Conservation (phyloP, 352 stramenopile species). For the Phytophthora constricta region DNA sequence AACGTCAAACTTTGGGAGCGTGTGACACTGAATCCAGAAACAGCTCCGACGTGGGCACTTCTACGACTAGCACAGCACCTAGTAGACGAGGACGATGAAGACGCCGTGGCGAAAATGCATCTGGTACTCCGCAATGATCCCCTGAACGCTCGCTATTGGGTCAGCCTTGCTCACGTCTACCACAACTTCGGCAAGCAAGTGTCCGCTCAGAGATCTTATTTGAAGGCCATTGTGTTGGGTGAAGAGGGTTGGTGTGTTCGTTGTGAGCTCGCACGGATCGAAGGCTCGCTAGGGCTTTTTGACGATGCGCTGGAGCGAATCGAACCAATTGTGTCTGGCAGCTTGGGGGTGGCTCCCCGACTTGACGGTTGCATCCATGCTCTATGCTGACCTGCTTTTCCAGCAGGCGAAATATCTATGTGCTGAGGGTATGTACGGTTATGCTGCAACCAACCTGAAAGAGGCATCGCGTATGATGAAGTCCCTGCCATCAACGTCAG, state of each 20-base stretch:
- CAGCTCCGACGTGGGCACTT: slow-evolving; percentile 76
- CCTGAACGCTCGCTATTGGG: slow-evolving; percentile 68
- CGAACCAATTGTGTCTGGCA: slow-evolving; percentile 43
- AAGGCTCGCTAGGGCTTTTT: slow-evolving; percentile 72
- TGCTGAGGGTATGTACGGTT: slow-evolving; percentile 76
- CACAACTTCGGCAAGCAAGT: slow-evolving; percentile 81
- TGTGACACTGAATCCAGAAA: slow-evolving; percentile 60
- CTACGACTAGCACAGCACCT: slow-evolving; percentile 75
- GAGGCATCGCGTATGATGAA: slow-evolving; percentile 65
- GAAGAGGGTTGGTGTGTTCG: slow-evolving; percentile 72
- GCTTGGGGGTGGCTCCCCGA: slow-evolving; percentile 30
- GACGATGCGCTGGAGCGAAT: slow-evolving; percentile 76
- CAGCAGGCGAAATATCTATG: slow-evolving; percentile 81
- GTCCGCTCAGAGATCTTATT: slow-evolving; percentile 81
- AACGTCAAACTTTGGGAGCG: slow-evolving; percentile 78
- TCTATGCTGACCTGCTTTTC: slow-evolving; percentile 78
- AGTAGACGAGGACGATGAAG: slow-evolving; percentile 70
- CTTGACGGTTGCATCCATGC: slow-evolving; percentile 50
- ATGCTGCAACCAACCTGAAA: slow-evolving; percentile 64
- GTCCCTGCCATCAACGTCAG: slow-evolving; percentile 32
- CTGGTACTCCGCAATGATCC: slow-evolving; percentile 78
- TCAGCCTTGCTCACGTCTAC: slow-evolving; percentile 81
- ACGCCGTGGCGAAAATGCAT: slow-evolving; percentile 73
- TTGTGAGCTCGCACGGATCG: slow-evolving; percentile 82
- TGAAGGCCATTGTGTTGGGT: slow-evolving; percentile 76